phyloP scores from a whole-genome alignment of 2,329 filamentous ascomycete genomes.

The Purpureocillium lavendulum region DNA sequence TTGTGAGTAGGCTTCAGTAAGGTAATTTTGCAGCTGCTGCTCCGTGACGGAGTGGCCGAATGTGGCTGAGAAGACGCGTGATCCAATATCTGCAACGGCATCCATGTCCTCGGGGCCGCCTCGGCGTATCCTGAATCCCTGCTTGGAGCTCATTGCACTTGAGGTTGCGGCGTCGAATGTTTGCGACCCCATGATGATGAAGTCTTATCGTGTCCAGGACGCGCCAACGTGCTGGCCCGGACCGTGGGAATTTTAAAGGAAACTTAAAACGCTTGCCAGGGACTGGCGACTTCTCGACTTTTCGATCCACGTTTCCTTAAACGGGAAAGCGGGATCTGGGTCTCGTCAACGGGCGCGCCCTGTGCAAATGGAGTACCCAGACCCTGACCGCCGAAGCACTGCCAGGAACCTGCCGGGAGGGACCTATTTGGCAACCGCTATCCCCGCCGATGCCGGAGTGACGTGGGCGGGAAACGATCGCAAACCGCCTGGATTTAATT shows the following conservation, averaged over 20 bases:
- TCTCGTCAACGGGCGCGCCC: neutral
- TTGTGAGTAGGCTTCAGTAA: slow-evolving; percentile 27
- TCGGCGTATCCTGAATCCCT: neutral
- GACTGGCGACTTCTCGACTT: too few relatives aligned
- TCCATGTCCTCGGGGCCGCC: slow-evolving; percentile 13
- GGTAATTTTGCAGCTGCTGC: slow-evolving; percentile 26
- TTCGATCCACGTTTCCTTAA: neutral
- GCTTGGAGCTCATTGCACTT: too few relatives aligned
- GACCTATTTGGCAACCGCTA: neutral
- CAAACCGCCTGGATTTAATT: too few relatives aligned
- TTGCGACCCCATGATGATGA: neutral
- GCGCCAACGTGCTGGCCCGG: too few relatives aligned
- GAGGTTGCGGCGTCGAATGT: neutral
- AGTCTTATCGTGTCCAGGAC: too few relatives aligned
- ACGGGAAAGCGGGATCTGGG: neutral
- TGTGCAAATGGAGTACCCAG: too few relatives aligned
- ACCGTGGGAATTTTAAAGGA: neutral
- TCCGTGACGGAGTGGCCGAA: slow-evolving; percentile 33
- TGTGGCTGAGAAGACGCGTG: slow-evolving; percentile 25
- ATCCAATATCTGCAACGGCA: slow-evolving; percentile 24
- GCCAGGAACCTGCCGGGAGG: too few relatives aligned
- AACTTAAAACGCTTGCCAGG: too few relatives aligned
- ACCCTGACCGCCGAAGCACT: too few relatives aligned
- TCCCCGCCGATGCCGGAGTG: too few relatives aligned
- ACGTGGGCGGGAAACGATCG: too few relatives aligned